A percentile compares a stretch with the other conserved stretches of the same genome.
Evolutionary conservation across 2,329 filamentous ascomycete genomes (phyloP).

Genomic region (Penicillium sp.): DNA sequence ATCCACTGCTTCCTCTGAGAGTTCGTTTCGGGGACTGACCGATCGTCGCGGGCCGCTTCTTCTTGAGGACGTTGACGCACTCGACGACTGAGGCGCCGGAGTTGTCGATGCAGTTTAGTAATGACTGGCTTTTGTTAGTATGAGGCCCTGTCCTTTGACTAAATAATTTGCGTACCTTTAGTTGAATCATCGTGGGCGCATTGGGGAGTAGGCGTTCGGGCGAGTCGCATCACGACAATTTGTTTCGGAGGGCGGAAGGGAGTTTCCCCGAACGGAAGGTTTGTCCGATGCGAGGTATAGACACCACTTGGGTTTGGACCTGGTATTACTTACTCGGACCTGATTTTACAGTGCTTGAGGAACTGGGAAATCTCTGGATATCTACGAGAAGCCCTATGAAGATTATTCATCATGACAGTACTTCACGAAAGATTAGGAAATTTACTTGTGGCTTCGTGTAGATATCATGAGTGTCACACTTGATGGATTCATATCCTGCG

Average conservation of each 20-base stretch:
- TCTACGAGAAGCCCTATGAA: no score
- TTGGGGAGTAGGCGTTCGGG: constrained; percentile 19
- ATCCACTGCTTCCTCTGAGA: background rate
- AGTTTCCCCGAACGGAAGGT: constrained; percentile 20
- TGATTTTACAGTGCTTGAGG: no score
- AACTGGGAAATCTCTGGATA: no score
- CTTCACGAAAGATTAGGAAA: no score
- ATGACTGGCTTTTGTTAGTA: constrained; percentile 60
- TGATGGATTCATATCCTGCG: no score
- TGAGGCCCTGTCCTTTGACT: background rate
- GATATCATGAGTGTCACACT: no score
- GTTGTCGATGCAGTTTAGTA: constrained; percentile 99
- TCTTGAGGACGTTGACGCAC: constrained; percentile 88
- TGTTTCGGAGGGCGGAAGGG: constrained; percentile 17
- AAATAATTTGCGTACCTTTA: constrained; percentile 59
- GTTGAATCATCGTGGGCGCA: constrained; percentile 75
- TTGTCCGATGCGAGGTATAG: constrained; percentile 15
- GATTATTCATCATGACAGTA: no score
- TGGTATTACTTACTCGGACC: no score
- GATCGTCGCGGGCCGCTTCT: constrained; percentile 80
- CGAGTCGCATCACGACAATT: constrained; percentile 19
- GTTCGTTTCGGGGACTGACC: constrained; percentile 56
- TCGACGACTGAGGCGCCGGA: constrained; percentile 96
- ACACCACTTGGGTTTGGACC: background rate
- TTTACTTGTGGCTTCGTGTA: no score